A percentile compares a stretch with the other conserved stretches of the same genome.
These are phyloP conservation scores for Cairneyella variabilis DNA, from an alignment of 495 filamentous ascomycete species.

Conservation along the genomic window DNA sequence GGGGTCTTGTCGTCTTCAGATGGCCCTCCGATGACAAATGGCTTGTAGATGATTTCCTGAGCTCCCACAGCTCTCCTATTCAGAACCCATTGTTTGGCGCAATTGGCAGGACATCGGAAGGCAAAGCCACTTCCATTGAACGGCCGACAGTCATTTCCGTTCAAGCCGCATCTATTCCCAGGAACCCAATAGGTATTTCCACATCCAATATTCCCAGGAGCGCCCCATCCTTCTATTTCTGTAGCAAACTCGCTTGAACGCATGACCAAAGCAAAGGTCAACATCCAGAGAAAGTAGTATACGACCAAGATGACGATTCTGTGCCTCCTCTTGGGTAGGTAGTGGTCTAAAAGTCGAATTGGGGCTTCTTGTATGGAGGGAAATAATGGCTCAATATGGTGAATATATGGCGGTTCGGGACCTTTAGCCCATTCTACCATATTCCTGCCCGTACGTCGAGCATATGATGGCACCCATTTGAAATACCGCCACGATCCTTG, in stretches of 20 bases:
- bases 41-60: constrained; percentile 63
- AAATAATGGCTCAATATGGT: constrained; percentile 66
- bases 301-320: constrained; percentile 54
- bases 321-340: constrained; percentile 60
- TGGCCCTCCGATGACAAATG: constrained; percentile 73
- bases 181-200: constrained; percentile 58
- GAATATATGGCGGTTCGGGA: constrained; percentile 58
- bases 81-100: constrained; percentile 58
- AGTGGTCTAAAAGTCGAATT: constrained; percentile 54
- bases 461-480: constrained; percentile 47
- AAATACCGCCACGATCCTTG: constrained; percentile 28
- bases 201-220: constrained; percentile 64
- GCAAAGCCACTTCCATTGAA: constrained; percentile 65
- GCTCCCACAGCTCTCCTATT: constrained; percentile 73
- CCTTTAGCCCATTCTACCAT: constrained; percentile 66
- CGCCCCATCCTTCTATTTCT: constrained; percentile 66
- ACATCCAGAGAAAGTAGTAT: constrained; percentile 66
- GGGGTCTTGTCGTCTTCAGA: constrained; percentile 36
- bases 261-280: constrained; percentile 66
- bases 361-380: constrained; percentile 67
- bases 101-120: constrained; percentile 80
- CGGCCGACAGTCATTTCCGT: constrained; percentile 78
- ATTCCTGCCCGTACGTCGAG: constrained; percentile 36
- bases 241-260: constrained; percentile 57
- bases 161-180: constrained; percentile 71